Conservation (phyloP, 306 rosid genomes). For the Fagus sylvatica region DNA sequence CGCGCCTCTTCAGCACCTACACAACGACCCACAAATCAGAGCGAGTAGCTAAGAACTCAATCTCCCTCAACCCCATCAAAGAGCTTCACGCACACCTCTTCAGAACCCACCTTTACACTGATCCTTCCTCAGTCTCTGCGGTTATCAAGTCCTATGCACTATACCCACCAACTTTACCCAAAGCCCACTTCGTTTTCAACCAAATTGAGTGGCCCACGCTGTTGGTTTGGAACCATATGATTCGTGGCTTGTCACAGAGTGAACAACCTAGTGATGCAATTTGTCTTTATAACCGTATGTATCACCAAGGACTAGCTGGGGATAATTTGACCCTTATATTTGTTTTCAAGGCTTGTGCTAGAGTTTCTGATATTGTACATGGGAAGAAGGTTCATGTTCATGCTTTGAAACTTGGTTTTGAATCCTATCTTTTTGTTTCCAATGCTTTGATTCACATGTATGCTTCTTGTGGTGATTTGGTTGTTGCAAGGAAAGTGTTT, state of each 20-base stretch:
- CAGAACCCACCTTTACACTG: slow-evolving; percentile 41
- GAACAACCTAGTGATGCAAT: slow-evolving; percentile 59
- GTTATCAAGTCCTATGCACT: slow-evolving; percentile 56
- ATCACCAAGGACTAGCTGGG: slow-evolving; percentile 43
- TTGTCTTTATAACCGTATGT: slow-evolving; percentile 48
- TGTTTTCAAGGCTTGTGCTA: slow-evolving; percentile 75
- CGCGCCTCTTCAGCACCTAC: slow-evolving; percentile 23
- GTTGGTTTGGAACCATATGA: slow-evolving; percentile 60
- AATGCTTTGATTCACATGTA: slow-evolving; percentile 68
- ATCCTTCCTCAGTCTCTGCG: slow-evolving; percentile 50
- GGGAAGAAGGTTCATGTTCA: slow-evolving; percentile 45
- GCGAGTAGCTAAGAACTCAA: background rate
- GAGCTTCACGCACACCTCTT: slow-evolving; percentile 59
- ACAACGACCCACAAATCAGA: slow-evolving; percentile 18
- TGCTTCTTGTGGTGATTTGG: slow-evolving; percentile 41
- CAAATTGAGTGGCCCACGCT: slow-evolving; percentile 63
- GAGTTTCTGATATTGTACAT: slow-evolving; percentile 36
- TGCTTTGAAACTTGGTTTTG: slow-evolving; percentile 67
- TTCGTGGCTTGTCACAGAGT: slow-evolving; percentile 64
- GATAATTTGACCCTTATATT: slow-evolving; percentile 56
- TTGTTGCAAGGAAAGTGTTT: slow-evolving; percentile 52
- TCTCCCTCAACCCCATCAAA: slow-evolving; percentile 29
- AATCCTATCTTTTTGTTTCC: slow-evolving; percentile 50
- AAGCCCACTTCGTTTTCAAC: slow-evolving; percentile 51
- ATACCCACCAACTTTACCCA: slow-evolving; percentile 36